Evolutionary conservation across 2,329 filamentous ascomycete genomes (phyloP).

Genomic region (Fusarium succisae): DNA sequence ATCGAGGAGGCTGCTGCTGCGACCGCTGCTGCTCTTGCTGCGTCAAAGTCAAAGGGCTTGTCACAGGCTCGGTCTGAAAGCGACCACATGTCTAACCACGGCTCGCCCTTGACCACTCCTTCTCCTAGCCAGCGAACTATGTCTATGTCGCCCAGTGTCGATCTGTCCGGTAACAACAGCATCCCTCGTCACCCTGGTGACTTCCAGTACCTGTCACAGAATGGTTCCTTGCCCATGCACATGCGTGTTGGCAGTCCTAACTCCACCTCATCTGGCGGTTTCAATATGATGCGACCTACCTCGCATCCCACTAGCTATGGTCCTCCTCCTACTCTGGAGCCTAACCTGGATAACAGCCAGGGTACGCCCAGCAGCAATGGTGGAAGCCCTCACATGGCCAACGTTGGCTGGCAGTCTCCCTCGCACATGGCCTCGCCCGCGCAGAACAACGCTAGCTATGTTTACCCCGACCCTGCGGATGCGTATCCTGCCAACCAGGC

Average conservation of each 20-base stretch:
- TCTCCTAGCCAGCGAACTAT: slow-evolving; percentile 82
- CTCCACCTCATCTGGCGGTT: slow-evolving; percentile 70
- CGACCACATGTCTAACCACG: slow-evolving; percentile 75
- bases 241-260: slow-evolving; percentile 79
- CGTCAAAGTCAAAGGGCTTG: slow-evolving; percentile 53
- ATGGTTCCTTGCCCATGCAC: slow-evolving; percentile 82
- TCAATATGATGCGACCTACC: slow-evolving; percentile 72
- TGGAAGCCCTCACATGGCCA: slow-evolving; percentile 86
- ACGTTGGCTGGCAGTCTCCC: slow-evolving; percentile 87
- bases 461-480: slow-evolving; percentile 82
- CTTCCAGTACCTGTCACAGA: slow-evolving; percentile 77
- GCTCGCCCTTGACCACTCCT: slow-evolving; percentile 80
- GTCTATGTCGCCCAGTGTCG: slow-evolving; percentile 82
- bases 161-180: slow-evolving; percentile 73
- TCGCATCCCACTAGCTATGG: slow-evolving; percentile 87
- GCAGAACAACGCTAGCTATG: slow-evolving; percentile 72
- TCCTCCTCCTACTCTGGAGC: slow-evolving; percentile 86
- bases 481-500: slow-evolving; percentile 68
- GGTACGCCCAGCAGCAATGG: slow-evolving; percentile 73
- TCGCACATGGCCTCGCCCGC: slow-evolving; percentile 77
- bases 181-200: slow-evolving; percentile 73
- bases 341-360: slow-evolving; percentile 81
- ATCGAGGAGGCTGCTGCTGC: slow-evolving; percentile 92
- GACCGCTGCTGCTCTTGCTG: slow-evolving; percentile 84
- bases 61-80: slow-evolving; percentile 71